These are phyloP conservation scores for Pleurozium schreberi DNA, from an alignment of 225 moss, liverwort and hornwort genomes.

Conservation along the genomic window DNA sequence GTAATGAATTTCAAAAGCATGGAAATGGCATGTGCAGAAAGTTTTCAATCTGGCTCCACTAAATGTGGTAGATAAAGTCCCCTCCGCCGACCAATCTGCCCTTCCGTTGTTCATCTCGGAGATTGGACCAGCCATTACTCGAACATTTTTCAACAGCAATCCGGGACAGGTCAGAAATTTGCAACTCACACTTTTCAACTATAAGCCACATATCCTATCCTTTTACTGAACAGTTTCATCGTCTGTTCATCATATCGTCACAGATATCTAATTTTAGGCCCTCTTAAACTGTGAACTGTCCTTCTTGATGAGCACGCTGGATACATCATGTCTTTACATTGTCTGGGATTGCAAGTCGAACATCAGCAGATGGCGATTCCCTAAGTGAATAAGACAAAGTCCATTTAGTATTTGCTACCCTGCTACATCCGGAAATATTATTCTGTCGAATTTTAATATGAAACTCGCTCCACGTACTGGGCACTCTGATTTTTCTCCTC, in stretches of 20 bases:
- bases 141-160: slow-evolving; percentile 38
- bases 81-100: slow-evolving; percentile 15
- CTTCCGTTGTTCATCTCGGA: slow-evolving; percentile 34
- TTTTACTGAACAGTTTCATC: not conserved
- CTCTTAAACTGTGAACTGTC: not conserved
- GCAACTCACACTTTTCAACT: not conserved
- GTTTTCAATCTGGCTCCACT: slow-evolving; percentile 58
- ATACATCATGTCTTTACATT: not conserved
- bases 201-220: not conserved
- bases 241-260: not conserved
- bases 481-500: not conserved
- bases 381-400: not conserved
- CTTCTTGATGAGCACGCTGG: not conserved
- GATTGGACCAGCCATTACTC: slow-evolving; percentile 47
- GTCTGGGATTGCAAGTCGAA: not conserved
- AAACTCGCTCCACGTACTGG: not conserved
- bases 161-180: slow-evolving; percentile 36
- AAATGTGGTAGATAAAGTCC: slow-evolving; percentile 16
- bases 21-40: slow-evolving; percentile 33
- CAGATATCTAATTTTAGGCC: not conserved
- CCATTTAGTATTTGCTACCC: not conserved
- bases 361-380: not conserved
- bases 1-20: not conserved
- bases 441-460: not conserved
- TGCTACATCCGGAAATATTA: not conserved